Evolutionary conservation across 176 grass and related monocot genomes (phyloP).

Genomic region (Triticum turgidum): DNA sequence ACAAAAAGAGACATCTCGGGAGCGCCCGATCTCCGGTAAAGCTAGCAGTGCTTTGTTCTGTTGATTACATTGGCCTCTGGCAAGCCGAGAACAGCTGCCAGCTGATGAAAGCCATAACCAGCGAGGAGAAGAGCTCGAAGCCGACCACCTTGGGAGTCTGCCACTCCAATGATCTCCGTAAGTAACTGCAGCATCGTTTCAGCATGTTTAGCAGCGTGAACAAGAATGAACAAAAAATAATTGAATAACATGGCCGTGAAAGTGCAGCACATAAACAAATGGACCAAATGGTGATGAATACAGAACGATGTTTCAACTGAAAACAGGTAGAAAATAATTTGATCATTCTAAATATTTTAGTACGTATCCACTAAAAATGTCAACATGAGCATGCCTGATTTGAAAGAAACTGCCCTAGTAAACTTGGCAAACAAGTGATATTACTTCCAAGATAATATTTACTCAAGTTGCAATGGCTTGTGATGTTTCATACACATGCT

Average conservation of each 20-base stretch:
- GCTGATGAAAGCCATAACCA: constrained; percentile 93
- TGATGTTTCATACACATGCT: not conserved
- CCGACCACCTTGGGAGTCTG: constrained; percentile 75
- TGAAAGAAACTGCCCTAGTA: not conserved
- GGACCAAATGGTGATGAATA: not conserved
- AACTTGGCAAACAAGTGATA: constrained; percentile 2
- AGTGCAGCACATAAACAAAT: too few species aligned
- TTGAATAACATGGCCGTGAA: too few species aligned
- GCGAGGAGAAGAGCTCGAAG: constrained; percentile 81
- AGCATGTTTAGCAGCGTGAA: constrained; percentile 10
- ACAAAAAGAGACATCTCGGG: constrained; percentile 20
- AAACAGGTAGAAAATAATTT: not conserved
- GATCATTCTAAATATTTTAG: not conserved
- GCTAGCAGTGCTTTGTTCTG: not conserved
- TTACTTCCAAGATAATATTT: not conserved
- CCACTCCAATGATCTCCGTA: constrained; percentile 84
- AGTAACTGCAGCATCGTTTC: constrained; percentile 58
- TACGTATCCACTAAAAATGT: not conserved
- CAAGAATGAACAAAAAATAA: not conserved
- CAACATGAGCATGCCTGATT: not conserved
- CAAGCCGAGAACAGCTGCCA: constrained; percentile 99
- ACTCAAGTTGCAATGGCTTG: not conserved
- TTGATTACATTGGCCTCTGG: constrained; percentile 56
- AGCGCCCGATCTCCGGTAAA: not conserved
- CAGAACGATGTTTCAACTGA: not conserved